Evolutionary conservation across 2,329 filamentous ascomycete species (phyloP).

Genomic region (Parastagonospora avenae): DNA sequence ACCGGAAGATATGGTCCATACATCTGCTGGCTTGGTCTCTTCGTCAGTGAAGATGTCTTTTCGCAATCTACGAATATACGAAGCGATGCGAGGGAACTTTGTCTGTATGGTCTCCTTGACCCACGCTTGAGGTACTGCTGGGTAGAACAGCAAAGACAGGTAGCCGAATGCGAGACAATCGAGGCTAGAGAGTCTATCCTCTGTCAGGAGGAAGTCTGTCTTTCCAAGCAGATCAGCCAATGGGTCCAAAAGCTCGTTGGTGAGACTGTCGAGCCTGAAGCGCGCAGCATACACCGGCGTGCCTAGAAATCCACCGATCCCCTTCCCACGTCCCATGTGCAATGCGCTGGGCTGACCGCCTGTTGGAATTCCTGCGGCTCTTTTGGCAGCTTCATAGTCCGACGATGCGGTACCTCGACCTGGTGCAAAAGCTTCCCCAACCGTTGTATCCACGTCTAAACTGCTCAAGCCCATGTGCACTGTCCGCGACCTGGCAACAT

Average conservation of each 20-base stretch:
- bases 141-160: slow-evolving; percentile 72
- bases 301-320: slow-evolving; percentile 66
- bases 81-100: slow-evolving; percentile 50
- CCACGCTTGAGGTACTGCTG: slow-evolving; percentile 67
- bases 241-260: slow-evolving; percentile 71
- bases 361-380: slow-evolving; percentile 41
- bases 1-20: slow-evolving; percentile 34
- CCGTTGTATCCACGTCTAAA: slow-evolving; percentile 52
- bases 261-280: slow-evolving; percentile 77
- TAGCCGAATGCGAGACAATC: slow-evolving; percentile 86
- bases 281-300: slow-evolving; percentile 71
- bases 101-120: slow-evolving; percentile 61
- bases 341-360: slow-evolving; percentile 48
- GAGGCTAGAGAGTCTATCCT: slow-evolving; percentile 62
- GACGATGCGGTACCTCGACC: slow-evolving; percentile 37
- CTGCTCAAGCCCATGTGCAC: slow-evolving; percentile 54
- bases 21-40: slow-evolving; percentile 24
- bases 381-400: slow-evolving; percentile 46
- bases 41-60: slow-evolving; percentile 29
- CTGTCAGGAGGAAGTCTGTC: slow-evolving; percentile 62
- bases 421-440: slow-evolving; percentile 40
- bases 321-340: slow-evolving; percentile 61
- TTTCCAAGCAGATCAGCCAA: slow-evolving; percentile 66
- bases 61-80: slow-evolving; percentile 47
- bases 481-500: slow-evolving; percentile 71